Evolutionary conservation across 1,284 basidiomycete genomes (phyloP).

Genomic region (Cryptococcus deneoformans): DNA sequence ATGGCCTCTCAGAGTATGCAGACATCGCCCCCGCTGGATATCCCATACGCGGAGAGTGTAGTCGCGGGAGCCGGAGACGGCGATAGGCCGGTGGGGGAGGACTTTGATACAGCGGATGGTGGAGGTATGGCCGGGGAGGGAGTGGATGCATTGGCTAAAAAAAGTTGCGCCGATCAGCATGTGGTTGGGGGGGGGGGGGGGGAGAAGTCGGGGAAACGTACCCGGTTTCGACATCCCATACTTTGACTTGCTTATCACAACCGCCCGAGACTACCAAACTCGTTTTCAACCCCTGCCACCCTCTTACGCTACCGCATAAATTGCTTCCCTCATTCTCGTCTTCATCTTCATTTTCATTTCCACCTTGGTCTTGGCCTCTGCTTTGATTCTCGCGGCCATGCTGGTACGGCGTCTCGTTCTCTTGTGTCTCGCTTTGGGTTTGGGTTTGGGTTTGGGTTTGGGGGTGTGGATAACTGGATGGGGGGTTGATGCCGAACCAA

Average conservation of each 20-base stretch:
- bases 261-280: slow-evolving; percentile 86
- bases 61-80: slow-evolving; percentile 86
- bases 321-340: slow-evolving; percentile 51
- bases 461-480: background rate
- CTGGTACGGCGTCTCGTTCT: background rate
- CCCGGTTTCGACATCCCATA: slow-evolving; percentile 89
- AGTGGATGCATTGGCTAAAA: slow-evolving; percentile 69
- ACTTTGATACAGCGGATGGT: slow-evolving; percentile 91
- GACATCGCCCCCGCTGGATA: slow-evolving; percentile 68
- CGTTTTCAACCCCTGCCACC: slow-evolving; percentile 60
- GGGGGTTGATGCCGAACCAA: background rate
- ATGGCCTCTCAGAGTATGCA: slow-evolving; percentile 77
- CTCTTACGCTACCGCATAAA: slow-evolving; percentile 62
- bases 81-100: slow-evolving; percentile 79
- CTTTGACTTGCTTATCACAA: slow-evolving; percentile 82
- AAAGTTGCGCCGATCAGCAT: background rate
- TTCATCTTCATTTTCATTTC: slow-evolving; percentile 13
- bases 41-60: slow-evolving; percentile 90
- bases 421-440: background rate
- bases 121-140: slow-evolving; percentile 79
- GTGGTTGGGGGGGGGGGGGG: background rate
- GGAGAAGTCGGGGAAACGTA: slow-evolving; percentile 47
- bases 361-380: background rate
- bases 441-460: background rate
- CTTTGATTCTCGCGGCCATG: no score